Base-by-base conservation (phyloP, 108 stramenopile species). In the Nitzschia palea region DNA sequence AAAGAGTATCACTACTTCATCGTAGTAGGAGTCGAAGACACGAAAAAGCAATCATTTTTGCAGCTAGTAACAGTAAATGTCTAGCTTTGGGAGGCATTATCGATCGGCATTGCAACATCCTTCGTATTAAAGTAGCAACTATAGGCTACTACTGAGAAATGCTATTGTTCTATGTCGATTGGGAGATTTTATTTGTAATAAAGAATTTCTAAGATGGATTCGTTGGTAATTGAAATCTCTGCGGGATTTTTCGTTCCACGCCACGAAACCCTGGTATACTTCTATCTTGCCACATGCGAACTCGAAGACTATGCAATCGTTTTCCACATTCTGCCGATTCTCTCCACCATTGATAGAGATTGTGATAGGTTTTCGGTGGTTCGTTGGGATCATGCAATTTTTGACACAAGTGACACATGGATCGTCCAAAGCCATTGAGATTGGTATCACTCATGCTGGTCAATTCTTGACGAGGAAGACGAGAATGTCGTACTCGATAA, bases 1-100 rank as follows among this genome's bases (percentile, higher is more conserved):
- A 3, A 89, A 89, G 76, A 82, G 70, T 47, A 91, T 89, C 53
- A 84, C 83, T 18, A n/a, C 47, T 12, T 40, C 37, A 40, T 40
- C 37, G 14, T 40, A 14, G 14, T 40, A n/a, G n/a, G n/a, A n/a
- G n/a, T n/a, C n/a, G n/a, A n/a, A n/a, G n/a, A n/a, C n/a, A n/a
- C n/a, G n/a, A n/a, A n/a, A n/a, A n/a, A n/a, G n/a, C n/a, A n/a
- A n/a, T n/a, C n/a, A n/a, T n/a, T n/a, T n/a, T n/a, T n/a, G n/a
- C n/a, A n/a, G n/a, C n/a, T n/a, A n/a, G n/a, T n/a, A n/a, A n/a
- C n/a, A n/a, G n/a, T n/a, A n/a, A n/a, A n/a, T n/a, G n/a, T n/a
- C n/a, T n/a, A n/a, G n/a, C n/a, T n/a, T n/a, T n/a, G n/a, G n/a
- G n/a, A n/a, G n/a, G n/a, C n/a, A n/a, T n/a, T n/a, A n/a, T n/a